phyloP scores from a whole-genome alignment of 2,329 filamentous ascomycete genomes.

The Aspergillus sergii region DNA sequence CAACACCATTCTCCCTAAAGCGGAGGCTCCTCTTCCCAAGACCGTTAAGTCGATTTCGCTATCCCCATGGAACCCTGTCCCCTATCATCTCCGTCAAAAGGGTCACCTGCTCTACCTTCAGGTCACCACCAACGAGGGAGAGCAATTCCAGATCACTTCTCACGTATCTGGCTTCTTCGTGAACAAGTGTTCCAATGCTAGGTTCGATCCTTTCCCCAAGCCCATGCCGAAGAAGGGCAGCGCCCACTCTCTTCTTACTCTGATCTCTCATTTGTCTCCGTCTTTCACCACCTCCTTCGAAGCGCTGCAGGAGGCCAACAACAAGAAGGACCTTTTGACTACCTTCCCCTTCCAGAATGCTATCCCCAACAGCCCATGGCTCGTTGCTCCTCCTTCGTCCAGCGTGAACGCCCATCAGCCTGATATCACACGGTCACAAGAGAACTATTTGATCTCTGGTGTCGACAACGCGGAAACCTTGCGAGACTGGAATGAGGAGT shows the following conservation, averaged over 20 bases:
- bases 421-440: conserved; percentile 87
- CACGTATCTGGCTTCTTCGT: conserved; percentile 96
- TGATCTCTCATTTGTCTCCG: conserved; percentile 78
- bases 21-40: conserved; percentile 73
- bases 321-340: conserved; percentile 80
- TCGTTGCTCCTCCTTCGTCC: conserved; percentile 68
- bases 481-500: conserved; percentile 98
- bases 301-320: conserved; percentile 80
- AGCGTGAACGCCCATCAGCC: conserved; percentile 72
- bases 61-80: conserved; percentile 95
- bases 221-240: conserved; percentile 74
- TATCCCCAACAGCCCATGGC: conserved; percentile 88
- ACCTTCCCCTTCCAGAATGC: conserved; percentile 96
- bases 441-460: conserved; percentile 86
- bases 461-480: conserved; percentile 93
- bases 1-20: conserved; percentile 69
- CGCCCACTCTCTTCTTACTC: conserved; percentile 81
- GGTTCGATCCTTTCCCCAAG: conserved; percentile 88
- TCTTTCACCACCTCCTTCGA: conserved; percentile 78
- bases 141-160: conserved; percentile 90
- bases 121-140: conserved; percentile 88
- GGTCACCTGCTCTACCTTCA: conserved; percentile 91
- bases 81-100: conserved; percentile 84
- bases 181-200: conserved; percentile 92
- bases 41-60: conserved; percentile 87